Evolutionary conservation across 2,329 filamentous ascomycete genomes (phyloP), one percentile per base, ranked within the genome.

Genomic region (Elsinoe necatrix): DNA sequence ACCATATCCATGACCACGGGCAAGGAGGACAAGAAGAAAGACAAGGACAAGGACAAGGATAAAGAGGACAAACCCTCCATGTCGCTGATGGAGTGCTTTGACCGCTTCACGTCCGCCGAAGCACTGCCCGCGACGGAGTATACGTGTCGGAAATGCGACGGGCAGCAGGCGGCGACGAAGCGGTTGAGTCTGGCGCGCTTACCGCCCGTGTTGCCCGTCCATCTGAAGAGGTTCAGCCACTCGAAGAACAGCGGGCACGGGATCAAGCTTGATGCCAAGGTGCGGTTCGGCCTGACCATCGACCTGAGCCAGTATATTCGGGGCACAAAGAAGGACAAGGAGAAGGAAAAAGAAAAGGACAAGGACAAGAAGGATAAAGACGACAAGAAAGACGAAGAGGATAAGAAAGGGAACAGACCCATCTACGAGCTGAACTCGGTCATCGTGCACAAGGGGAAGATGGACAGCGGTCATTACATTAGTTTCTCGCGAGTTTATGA

Each of bases 391-490:
- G 48, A 43, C 1, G 20, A 12, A 8, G 41, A 45, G 41, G 41
- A 45, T 7, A 45, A 45, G 21, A 42, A 42, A 4, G 29, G 27
- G 37, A 65, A 31, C 63, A 84, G 80, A 4, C 90, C 87, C 66
- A 82, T 86, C 4, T 97, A 96, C 69, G 89, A 95, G 63, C 80
- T 97, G 1, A 80, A 91, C 16, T 90, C 87, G 60, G 91, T 95
- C 2, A 86, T 97, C 20, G 91, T 95, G 37, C 92, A 97, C 67
- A 88, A 95, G 59, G 92, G 92, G 54, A 89, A 92, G 70, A 86
- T 96, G 57, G 90, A 96, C 65, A 90, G 89, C 1, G 92, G 91
- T 14, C 90, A 96, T 68, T 96, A 95, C 66, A 84, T 91, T 57
- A 88, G 86, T n/a, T 96, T 95, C 69, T 90, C 87, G 59, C 78